Evolutionary conservation across 2,329 filamentous ascomycete species (phyloP), one percentile per base, ranked within the genome.

Genomic region (Colletotrichum chlorophyti): DNA sequence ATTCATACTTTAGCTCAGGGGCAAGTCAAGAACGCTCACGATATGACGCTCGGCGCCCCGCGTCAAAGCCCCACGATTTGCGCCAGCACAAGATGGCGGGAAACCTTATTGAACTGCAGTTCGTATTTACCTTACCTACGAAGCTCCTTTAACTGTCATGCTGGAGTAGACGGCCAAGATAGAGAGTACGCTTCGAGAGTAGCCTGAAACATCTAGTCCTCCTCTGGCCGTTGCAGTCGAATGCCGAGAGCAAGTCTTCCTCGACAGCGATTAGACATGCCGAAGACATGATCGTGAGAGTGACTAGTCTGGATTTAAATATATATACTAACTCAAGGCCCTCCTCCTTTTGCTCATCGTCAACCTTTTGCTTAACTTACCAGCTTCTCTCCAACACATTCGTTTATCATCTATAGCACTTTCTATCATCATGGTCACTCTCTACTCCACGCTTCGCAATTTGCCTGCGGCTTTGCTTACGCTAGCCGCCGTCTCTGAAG

Each of bases 391-490:
- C 12, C n/a, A 19, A 4, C 19, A 12, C 12, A 11, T n/a, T 40
- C 26, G 0, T 11, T 46, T 15, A 31, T 12, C n/a, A 7, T 7
- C 12, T 21, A n/a, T 15, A 4, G 3, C 10, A 19, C 14, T 6
- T 2, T n/a, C 1, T 10, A n/a, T 34, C 41, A 53, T 6, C 5
- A 54, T 54, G 51, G 35, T 54, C 21, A 35, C 27, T 27, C n/a
- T 54, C 23, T 34, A 23, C 15, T 49, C 42, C 15, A 14, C 43
- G 6, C 21, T 54, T 3, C 34, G 43, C 27, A 42, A 12, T 43
- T 26, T 54, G 19, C 43, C 51, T 19, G 51, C 35, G 4, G 51
- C 26, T 4, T n/a, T 54, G 21, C 26, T 54, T 4, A 35, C 34
- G 5, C 19, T 48, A 3, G 34, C 27, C 34, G 21, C 42, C 6